Evolutionary conservation across 139 green algal species (phyloP).

Genomic region (Chlorella sorokiniana): DNA sequence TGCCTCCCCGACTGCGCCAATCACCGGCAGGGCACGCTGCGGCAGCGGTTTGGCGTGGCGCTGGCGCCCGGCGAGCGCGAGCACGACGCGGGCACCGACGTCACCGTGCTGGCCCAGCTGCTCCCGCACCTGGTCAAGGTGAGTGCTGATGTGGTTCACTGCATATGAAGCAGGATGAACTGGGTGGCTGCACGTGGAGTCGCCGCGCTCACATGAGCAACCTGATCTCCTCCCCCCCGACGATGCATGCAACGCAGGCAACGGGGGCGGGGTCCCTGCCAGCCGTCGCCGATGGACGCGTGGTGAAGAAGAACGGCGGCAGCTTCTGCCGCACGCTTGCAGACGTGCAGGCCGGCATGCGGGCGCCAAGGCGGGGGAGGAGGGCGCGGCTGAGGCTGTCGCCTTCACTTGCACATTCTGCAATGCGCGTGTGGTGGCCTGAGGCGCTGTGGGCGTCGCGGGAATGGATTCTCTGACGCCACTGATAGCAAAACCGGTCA

Average conservation of each 20-base stretch:
- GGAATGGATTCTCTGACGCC: too few species aligned
- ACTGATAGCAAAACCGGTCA: too few species aligned
- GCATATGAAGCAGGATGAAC: background rate
- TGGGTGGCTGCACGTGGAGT: background rate
- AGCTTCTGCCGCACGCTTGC: background rate
- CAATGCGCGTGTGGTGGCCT: background rate
- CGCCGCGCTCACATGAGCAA: background rate
- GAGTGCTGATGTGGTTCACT: background rate
- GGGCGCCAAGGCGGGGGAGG: background rate
- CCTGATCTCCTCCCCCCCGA: background rate
- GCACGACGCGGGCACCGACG: conserved; percentile 20
- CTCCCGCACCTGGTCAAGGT: conserved; percentile 20
- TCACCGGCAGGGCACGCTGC: conserved; percentile 17
- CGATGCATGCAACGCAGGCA: background rate
- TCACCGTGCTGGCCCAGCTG: conserved; percentile 19
- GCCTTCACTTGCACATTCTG: conserved; percentile 10
- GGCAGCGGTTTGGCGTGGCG: background rate
- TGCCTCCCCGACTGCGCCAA: background rate
- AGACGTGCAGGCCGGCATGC: conserved; percentile 6
- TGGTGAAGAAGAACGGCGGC: background rate
- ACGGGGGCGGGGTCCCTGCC: background rate
- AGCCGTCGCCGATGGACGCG: background rate
- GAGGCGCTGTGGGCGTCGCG: background rate
- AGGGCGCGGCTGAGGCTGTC: background rate
- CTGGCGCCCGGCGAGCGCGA: conserved; percentile 1